Percentiles rank a stretch among this genome's conserved stretches.
These are phyloP conservation scores for Fonsecaea monophora DNA, from an alignment of 2,329 filamentous ascomycete genomes.

Conservation along the genomic window DNA sequence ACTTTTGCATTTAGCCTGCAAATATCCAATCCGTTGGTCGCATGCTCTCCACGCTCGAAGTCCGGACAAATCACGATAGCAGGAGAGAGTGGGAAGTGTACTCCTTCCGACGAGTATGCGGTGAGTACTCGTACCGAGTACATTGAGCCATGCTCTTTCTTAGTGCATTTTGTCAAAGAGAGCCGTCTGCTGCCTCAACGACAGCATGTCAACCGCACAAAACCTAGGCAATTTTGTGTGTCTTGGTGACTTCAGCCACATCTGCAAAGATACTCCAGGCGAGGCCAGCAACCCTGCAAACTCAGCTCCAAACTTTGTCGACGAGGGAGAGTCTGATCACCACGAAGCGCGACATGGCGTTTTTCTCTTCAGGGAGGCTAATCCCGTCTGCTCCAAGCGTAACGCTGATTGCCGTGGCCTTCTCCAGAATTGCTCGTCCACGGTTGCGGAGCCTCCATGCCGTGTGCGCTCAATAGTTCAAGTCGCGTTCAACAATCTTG, in stretches of 20 bases:
- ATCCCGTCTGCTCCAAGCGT: conserved; percentile 4
- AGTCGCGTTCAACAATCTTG: not conserved
- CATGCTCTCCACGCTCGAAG: conserved; percentile 4
- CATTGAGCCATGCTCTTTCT: not conserved
- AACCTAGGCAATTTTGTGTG: not conserved
- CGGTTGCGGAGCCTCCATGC: not conserved
- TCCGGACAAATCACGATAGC: not conserved
- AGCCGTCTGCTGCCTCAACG: not conserved
- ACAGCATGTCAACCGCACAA: not conserved
- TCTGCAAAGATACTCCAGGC: not conserved
- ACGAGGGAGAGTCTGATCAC: not conserved
- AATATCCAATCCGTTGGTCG: conserved; percentile 7
- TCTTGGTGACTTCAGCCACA: conserved; percentile 13
- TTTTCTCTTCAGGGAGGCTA: not conserved
- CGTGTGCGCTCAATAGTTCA: not conserved
- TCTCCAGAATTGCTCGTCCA: not conserved
- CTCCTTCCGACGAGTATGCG: not conserved
- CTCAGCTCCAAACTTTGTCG: conserved; percentile 4
- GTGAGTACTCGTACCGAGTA: not conserved
- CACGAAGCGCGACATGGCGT: not conserved
- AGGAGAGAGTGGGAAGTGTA: not conserved
- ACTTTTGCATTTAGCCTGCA: conserved; percentile 2
- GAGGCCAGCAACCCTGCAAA: conserved; percentile 15
- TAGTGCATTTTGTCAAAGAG: not conserved
- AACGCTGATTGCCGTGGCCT: conserved; percentile 3